phyloP scores from a whole-genome alignment of 1,284 basidiomycete genomes.

The Austropuccinia psidii region DNA sequence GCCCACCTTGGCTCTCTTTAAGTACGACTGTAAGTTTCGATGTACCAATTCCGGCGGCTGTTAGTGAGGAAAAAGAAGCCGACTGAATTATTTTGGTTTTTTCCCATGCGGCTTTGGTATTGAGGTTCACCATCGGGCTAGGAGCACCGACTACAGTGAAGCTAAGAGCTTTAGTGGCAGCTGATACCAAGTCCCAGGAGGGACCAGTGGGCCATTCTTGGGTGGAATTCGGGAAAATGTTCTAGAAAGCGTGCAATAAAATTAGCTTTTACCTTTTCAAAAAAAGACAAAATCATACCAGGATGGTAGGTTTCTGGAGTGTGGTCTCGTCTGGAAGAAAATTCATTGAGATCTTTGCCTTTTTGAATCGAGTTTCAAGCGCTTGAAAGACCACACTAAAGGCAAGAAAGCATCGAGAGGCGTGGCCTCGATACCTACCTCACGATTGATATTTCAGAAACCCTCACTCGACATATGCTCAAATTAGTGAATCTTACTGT shows the following conservation, averaged over 20 bases:
- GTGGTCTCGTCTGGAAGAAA: background rate
- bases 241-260: background rate
- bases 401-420: slow-evolving; percentile 15
- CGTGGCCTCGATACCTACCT: slow-evolving; percentile 1
- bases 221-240: slow-evolving; percentile 21
- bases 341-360: slow-evolving; percentile 13
- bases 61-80: slow-evolving; percentile 2
- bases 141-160: background rate
- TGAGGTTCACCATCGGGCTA: background rate
- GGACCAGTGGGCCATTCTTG: slow-evolving; percentile 22
- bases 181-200: slow-evolving; percentile 11
- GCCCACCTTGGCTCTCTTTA: slow-evolving; percentile 6
- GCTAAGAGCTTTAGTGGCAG: background rate
- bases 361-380: slow-evolving; percentile 3
- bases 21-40: slow-evolving; percentile 16
- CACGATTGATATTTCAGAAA: background rate
- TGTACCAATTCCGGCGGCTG: slow-evolving; percentile 18
- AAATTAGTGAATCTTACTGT: background rate
- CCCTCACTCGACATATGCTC: background rate
- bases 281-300: background rate
- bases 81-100: slow-evolving; percentile 11
- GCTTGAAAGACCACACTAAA: slow-evolving; percentile 21
- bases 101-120: slow-evolving; percentile 6
- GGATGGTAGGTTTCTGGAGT: background rate
- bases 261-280: too few relatives aligned